Evolutionary conservation across 2,329 filamentous ascomycete species (phyloP), one percentile per base, ranked within the genome.

Genomic region (Fusarium caatingaense): DNA sequence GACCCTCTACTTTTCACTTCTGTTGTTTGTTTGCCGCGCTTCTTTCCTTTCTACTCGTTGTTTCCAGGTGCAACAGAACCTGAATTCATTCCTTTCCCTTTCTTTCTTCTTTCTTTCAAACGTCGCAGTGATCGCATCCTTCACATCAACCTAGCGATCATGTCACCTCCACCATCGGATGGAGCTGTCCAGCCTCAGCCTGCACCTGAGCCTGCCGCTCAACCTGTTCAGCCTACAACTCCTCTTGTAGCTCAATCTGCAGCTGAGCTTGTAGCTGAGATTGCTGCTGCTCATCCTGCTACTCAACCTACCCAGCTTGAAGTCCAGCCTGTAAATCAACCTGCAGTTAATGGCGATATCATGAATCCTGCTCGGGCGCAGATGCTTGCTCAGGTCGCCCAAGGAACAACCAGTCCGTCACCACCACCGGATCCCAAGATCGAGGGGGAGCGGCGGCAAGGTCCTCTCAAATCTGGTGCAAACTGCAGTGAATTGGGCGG

Each of bases 351-450:
- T 16, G 56, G 66, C 44, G 60, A 68, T 46, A 47, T 23, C 16
- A 74, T 77, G 71, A 77, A 78, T 46, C 77, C 76, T 30, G 74
- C 76, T 59, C 73, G 76, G 16, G 69, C 48, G 9, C 55, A 49
- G 45, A 76, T 76, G 74, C 68, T 77, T 34, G 41, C 61, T 12
- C 51, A 69, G 12, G 66, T 50, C 42, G 66, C 68, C 15, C 49
- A 44, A 28, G 72, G 60, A 34, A 27, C 50, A 45, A 40, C 42
- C 8, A 46, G 15, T 34, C 56, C 50, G 1, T 27, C 54, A 32
- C 18, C 18, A 27, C 42, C 9, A 41, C 49, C 49, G 8, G 18
- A 37, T 18, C 13, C 66, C 16, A 71, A 73, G 58, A 23, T 40
- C 16, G 60, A 73, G 30, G 49, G 48, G 21, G 23, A 23, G 23